These are phyloP conservation scores for Phenoliferia sp. DNA, from an alignment of 1,284 basidiomycete species.

Conservation along the genomic window DNA sequence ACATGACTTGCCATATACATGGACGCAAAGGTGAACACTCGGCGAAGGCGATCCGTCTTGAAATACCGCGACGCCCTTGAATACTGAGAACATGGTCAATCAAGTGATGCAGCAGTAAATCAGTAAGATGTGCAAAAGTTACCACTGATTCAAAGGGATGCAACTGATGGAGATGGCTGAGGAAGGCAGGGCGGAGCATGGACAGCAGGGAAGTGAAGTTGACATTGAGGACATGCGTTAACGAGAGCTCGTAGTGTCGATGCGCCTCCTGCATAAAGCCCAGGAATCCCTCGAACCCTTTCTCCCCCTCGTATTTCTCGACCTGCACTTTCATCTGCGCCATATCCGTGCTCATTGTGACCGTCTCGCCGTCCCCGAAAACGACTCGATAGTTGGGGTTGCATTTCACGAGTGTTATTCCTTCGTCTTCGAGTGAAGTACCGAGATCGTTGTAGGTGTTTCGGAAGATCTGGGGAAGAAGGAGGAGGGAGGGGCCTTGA, in stretches of 20 bases:
- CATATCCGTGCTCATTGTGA: conserved; percentile 48
- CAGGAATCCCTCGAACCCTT: conserved; percentile 46
- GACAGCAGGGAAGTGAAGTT: conserved; percentile 47
- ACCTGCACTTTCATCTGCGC: conserved; percentile 47
- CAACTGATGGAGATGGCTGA: conserved; percentile 43
- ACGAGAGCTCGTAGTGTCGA: conserved; percentile 47
- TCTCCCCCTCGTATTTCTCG: conserved; percentile 49
- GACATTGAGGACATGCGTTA: conserved; percentile 47
- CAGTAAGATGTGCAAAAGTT: conserved; percentile 6
- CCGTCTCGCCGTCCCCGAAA: conserved; percentile 48
- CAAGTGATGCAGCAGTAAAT: not conserved
- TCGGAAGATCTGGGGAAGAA: conserved; percentile 50
- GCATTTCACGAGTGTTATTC: conserved; percentile 46
- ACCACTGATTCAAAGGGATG: conserved; percentile 42
- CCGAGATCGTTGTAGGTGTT: conserved; percentile 49
- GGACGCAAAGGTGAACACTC: conserved; percentile 47
- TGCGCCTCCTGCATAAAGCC: conserved; percentile 45
- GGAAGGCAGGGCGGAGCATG: conserved; percentile 46
- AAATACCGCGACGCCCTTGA: conserved; percentile 47
- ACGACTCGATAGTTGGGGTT: conserved; percentile 49
- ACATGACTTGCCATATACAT: conserved; percentile 40
- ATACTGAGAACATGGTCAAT: conserved; percentile 35
- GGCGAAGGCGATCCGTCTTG: conserved; percentile 48
- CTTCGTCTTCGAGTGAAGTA: conserved; percentile 45
- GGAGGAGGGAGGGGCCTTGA: conserved; percentile 49